A percentile compares a stretch with the other conserved stretches of the same genome.
These are phyloP conservation scores for Tricholoma furcatifolium DNA, from an alignment of 768 basidiomycete species.

Conservation along the genomic window DNA sequence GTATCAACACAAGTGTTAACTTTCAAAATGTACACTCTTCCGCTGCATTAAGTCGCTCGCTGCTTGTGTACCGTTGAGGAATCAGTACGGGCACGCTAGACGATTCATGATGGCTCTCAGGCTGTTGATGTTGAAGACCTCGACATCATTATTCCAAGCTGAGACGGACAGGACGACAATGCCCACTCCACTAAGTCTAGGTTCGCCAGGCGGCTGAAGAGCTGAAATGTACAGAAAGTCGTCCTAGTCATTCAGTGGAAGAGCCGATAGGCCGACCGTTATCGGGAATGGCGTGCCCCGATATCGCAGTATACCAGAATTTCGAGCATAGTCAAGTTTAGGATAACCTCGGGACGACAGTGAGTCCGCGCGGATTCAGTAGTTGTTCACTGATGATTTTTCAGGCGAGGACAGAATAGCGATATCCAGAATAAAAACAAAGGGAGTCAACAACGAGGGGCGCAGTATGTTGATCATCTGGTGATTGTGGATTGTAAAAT, in stretches of 20 bases:
- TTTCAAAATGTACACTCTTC: not conserved
- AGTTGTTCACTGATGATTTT: conserved; percentile 48
- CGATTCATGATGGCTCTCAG: not conserved
- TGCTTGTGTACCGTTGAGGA: not conserved
- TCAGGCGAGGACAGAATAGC: conserved; percentile 37
- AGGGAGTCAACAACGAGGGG: conserved; percentile 42
- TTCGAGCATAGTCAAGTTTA: conserved; percentile 35
- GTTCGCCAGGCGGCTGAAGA: not conserved
- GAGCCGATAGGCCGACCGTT: not conserved
- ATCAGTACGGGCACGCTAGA: not conserved
- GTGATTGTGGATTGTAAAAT: conserved; percentile 45
- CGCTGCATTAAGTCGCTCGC: not conserved
- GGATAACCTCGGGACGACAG: conserved; percentile 7
- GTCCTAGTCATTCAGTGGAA: not conserved
- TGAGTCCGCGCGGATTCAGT: conserved; percentile 43
- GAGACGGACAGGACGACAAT: not conserved
- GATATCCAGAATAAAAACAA: conserved; percentile 15
- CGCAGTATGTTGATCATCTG: conserved; percentile 45
- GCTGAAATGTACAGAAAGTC: not conserved
- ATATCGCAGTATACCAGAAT: conserved; percentile 53
- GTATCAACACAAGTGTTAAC: conserved; percentile 15
- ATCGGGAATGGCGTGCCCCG: conserved; percentile 39
- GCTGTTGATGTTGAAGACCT: not conserved
- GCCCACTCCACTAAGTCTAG: not conserved
- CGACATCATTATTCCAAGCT: not conserved